Percentiles rank a stretch among this genome's conserved stretches.
phyloP scores from a whole-genome alignment of 83 land plant species.

The Isoetes engelmannii region DNA sequence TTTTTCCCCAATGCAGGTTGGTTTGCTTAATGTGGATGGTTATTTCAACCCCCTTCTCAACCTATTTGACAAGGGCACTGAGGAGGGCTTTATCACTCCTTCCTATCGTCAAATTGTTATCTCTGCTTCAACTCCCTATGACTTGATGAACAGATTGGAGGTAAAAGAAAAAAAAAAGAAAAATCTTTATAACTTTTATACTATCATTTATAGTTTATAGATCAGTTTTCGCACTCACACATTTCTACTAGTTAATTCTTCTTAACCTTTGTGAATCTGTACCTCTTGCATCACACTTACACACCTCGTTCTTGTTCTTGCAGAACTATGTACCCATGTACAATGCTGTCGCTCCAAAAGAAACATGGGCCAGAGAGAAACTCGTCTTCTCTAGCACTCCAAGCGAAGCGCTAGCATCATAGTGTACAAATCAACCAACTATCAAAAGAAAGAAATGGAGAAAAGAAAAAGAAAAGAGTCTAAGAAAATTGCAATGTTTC shows the following conservation, averaged over 20 bases:
- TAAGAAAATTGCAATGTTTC: too few relatives aligned
- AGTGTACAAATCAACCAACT: too few relatives aligned
- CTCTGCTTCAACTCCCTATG: slow-evolving; percentile 38
- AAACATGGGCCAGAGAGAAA: slow-evolving; percentile 12
- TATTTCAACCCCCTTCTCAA: slow-evolving; percentile 46
- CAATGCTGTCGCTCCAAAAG: slow-evolving; percentile 6
- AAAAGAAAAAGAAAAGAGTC: too few relatives aligned
- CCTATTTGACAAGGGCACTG: slow-evolving; percentile 44
- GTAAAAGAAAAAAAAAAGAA: slow-evolving; percentile 11
- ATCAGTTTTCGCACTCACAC: neutral
- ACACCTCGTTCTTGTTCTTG: neutral
- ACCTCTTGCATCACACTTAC: neutral
- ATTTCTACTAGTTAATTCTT: neutral
- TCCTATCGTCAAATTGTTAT: slow-evolving; percentile 38
- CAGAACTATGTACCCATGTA: slow-evolving; percentile 8
- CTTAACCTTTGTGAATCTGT: neutral
- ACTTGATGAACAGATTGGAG: slow-evolving; percentile 43
- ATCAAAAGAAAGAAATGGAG: too few relatives aligned
- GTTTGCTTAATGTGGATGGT: slow-evolving; percentile 18
- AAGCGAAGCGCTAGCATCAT: neutral
- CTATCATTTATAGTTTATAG: neutral
- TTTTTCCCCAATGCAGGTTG: neutral
- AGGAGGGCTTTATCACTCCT: slow-evolving; percentile 45
- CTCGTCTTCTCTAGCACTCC: slow-evolving; percentile 11
- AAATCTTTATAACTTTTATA: neutral